Evolutionary conservation across 208 protist genomes (phyloP).

Genomic region (Trypanosoma platydactyli): DNA sequence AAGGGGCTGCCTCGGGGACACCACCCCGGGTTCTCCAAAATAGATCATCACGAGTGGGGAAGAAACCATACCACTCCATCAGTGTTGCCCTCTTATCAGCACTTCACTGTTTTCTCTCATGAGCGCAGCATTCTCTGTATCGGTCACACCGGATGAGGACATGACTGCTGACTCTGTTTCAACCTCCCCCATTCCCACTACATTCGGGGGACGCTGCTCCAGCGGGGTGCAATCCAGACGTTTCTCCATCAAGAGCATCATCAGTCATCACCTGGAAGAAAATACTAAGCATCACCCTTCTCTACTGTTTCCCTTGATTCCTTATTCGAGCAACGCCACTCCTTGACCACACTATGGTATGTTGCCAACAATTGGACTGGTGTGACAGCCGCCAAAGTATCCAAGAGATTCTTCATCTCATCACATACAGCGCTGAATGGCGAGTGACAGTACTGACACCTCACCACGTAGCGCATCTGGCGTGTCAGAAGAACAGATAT

Average conservation of each 20-base stretch:
- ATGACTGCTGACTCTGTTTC: neutral
- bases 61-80: conserved; percentile 29
- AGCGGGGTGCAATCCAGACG: conserved; percentile 10
- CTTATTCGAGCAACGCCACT: conserved; percentile 10
- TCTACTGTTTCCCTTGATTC: neutral
- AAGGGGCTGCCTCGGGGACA: neutral
- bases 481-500: conserved; percentile 12
- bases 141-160: neutral
- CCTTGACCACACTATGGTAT: neutral
- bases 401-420: conserved; percentile 9
- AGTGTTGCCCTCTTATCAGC: conserved; percentile 11
- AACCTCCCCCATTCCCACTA: neutral
- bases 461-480: conserved; percentile 40
- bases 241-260: neutral
- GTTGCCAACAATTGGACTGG: neutral
- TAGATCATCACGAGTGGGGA: neutral
- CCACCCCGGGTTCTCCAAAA: conserved; percentile 1
- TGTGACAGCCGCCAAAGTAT: neutral
- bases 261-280: conserved; percentile 8
- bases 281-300: conserved; percentile 9
- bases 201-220: neutral
- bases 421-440: conserved; percentile 16
- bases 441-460: conserved; percentile 60
- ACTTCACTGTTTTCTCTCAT: conserved; percentile 1
- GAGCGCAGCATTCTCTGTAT: neutral